Conservation (phyloP, 2,329 filamentous ascomycete species). For the Bipolaris oryzae region DNA sequence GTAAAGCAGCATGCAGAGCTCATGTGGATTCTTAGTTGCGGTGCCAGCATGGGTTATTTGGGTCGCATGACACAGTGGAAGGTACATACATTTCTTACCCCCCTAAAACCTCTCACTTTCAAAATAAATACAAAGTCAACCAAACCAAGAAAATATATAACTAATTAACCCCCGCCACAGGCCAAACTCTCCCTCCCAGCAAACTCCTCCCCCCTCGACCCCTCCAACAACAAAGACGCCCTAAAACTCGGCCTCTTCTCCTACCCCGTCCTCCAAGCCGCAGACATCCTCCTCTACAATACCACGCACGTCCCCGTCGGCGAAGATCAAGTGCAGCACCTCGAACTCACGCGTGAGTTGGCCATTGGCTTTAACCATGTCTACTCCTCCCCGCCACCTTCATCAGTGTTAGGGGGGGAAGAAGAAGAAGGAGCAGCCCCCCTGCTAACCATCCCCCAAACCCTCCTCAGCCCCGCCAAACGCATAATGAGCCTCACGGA, state of each 20-base stretch:
- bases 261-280: slow-evolving; percentile 93
- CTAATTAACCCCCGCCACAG: slow-evolving; percentile 15
- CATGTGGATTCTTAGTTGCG: slow-evolving; percentile 96
- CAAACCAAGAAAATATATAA: not conserved
- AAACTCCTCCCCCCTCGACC: slow-evolving; percentile 63
- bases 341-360: slow-evolving; percentile 88
- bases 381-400: slow-evolving; percentile 58
- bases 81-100: slow-evolving; percentile 49
- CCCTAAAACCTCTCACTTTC: no score
- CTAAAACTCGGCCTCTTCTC: slow-evolving; percentile 92
- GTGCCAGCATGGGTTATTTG: slow-evolving; percentile 90
- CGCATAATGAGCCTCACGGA: slow-evolving; percentile 88
- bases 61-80: slow-evolving; percentile 99
- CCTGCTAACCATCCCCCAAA: slow-evolving; percentile 34
- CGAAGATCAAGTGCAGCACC: slow-evolving; percentile 92
- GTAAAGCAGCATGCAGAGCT: slow-evolving; percentile 83
- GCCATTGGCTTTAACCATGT: slow-evolving; percentile 87
- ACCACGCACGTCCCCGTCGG: slow-evolving; percentile 95
- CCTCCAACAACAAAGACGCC: slow-evolving; percentile 56
- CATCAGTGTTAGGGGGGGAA: no score
- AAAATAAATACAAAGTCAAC: not conserved
- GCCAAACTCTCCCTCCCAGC: slow-evolving; percentile 73
- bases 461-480: slow-evolving; percentile 64
- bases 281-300: slow-evolving; percentile 84
- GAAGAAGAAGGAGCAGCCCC: not conserved